Percentiles rank a stretch among this genome's conserved stretches.
These are phyloP conservation scores for Alternaria arborescens DNA, from an alignment of 2,329 filamentous ascomycete genomes.

Conservation along the genomic window DNA sequence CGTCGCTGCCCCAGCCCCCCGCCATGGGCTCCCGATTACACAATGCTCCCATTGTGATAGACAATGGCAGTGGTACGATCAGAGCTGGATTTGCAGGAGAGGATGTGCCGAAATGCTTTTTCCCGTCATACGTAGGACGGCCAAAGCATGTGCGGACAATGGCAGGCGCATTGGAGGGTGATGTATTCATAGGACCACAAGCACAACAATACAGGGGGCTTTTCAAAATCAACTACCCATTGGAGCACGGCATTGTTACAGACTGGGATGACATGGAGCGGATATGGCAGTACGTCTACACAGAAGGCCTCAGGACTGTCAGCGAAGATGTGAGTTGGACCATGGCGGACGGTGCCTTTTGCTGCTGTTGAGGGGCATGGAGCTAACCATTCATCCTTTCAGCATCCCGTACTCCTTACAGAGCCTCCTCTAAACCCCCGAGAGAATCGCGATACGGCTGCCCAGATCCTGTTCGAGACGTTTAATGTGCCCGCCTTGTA, in stretches of 20 bases:
- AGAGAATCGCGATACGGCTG: conserved; percentile 93
- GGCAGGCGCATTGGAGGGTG: conserved; percentile 94
- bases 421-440: conserved; percentile 95
- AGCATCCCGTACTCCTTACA: conserved; percentile 95
- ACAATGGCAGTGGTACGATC: conserved; percentile 98
- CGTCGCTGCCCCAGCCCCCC: conserved; percentile 18
- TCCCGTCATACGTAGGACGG: conserved; percentile 94
- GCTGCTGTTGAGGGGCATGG: conserved; percentile 6
- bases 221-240: conserved; percentile 92
- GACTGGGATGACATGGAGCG: conserved; percentile 99
- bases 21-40: conserved; percentile 77
- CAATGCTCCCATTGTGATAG: conserved; percentile 97
- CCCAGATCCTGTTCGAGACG: conserved; percentile 97
- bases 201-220: conserved; percentile 90
- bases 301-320: conserved; percentile 92
- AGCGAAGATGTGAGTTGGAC: conserved; percentile 81
- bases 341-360: conserved; percentile 13
- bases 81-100: conserved; percentile 96
- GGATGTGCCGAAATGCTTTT: conserved; percentile 94
- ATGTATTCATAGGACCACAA: conserved; percentile 94
- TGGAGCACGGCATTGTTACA: conserved; percentile 98
- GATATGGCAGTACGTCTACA: conserved; percentile 98
- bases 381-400: conserved; percentile 26
- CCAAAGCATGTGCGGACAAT: conserved; percentile 95
- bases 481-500: conserved; percentile 98